A percentile compares a stretch with the other conserved stretches of the same genome.
These are phyloP conservation scores for Metroxylon sagu DNA, from an alignment of 176 grass and related monocot genomes.

Conservation along the genomic window DNA sequence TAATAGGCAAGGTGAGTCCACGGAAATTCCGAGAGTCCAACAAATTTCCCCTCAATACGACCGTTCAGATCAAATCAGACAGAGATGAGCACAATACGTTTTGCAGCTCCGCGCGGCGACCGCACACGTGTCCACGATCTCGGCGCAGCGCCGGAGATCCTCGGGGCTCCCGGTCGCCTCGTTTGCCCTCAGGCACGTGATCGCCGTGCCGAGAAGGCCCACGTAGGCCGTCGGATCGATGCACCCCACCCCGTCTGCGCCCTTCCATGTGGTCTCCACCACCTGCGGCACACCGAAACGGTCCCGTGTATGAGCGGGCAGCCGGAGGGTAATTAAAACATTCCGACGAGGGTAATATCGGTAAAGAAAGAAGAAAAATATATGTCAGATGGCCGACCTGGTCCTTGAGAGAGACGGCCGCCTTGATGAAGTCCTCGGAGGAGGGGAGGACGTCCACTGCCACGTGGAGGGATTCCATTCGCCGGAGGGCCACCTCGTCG, in stretches of 20 bases:
- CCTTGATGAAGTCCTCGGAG: not conserved
- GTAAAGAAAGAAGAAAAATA: not conserved
- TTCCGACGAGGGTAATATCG: not conserved
- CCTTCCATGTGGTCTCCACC: not conserved
- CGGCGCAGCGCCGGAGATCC: not conserved
- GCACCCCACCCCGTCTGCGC: not conserved
- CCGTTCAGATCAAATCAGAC: not conserved
- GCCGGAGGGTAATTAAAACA: not conserved
- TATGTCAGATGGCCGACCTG: not conserved
- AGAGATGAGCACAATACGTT: not conserved
- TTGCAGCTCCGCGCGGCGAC: not conserved
- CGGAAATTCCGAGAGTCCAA: no score
- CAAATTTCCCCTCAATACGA: no score
- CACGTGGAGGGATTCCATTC: not conserved
- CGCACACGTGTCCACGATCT: not conserved
- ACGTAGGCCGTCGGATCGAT: not conserved
- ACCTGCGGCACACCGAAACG: not conserved
- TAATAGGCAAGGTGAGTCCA: no score
- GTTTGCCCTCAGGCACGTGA: not conserved
- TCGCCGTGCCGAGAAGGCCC: not conserved
- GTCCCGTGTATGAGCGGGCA: not conserved
- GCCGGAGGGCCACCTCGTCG: not conserved
- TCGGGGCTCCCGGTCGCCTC: not conserved
- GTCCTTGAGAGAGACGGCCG: not conserved
- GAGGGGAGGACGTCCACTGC: not conserved